Conservation (phyloP, 768 basidiomycete genomes). For the Pulveroboletus ravenelii region DNA sequence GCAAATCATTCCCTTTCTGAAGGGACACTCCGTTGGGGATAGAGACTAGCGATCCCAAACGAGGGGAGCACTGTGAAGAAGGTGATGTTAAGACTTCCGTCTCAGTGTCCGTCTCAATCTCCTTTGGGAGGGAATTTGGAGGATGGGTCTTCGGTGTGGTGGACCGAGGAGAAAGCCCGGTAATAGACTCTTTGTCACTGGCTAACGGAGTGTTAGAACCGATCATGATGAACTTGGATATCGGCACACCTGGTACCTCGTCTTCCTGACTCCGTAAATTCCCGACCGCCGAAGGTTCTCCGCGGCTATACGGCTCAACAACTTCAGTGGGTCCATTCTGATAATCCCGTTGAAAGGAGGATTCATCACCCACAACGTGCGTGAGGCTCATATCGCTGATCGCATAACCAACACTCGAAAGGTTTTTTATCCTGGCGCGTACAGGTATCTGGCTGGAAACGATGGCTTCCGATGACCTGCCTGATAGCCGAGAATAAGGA, state of each 20-base stretch:
- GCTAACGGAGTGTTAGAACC: slow-evolving; percentile 21
- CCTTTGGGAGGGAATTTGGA: slow-evolving; percentile 7
- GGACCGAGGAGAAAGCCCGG: slow-evolving; percentile 18
- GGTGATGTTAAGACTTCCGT: slow-evolving; percentile 27
- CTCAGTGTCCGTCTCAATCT: slow-evolving; percentile 23
- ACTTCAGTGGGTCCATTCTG: slow-evolving; percentile 27
- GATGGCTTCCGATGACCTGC: slow-evolving; percentile 20
- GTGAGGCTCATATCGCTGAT: slow-evolving; percentile 23
- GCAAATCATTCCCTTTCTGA: slow-evolving; percentile 19
- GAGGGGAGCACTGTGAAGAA: slow-evolving; percentile 18
- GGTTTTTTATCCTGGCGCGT: slow-evolving; percentile 34
- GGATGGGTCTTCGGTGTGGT: slow-evolving; percentile 26
- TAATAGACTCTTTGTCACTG: slow-evolving; percentile 36
- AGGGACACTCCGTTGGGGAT: slow-evolving; percentile 12
- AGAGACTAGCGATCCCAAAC: background rate
- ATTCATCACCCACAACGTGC: slow-evolving; percentile 19
- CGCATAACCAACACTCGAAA: slow-evolving; percentile 13
- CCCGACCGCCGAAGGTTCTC: slow-evolving; percentile 19
- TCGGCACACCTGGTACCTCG: slow-evolving; percentile 16
- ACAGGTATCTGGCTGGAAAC: slow-evolving; percentile 43
- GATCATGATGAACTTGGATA: background rate
- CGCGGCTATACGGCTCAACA: slow-evolving; percentile 20
- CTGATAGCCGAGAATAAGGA: slow-evolving; percentile 22
- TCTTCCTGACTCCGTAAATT: slow-evolving; percentile 17
- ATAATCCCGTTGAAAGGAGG: slow-evolving; percentile 22